Base-by-base conservation (phyloP, 202 grass and related monocot genomes). In the Musa balbisiana region DNA sequence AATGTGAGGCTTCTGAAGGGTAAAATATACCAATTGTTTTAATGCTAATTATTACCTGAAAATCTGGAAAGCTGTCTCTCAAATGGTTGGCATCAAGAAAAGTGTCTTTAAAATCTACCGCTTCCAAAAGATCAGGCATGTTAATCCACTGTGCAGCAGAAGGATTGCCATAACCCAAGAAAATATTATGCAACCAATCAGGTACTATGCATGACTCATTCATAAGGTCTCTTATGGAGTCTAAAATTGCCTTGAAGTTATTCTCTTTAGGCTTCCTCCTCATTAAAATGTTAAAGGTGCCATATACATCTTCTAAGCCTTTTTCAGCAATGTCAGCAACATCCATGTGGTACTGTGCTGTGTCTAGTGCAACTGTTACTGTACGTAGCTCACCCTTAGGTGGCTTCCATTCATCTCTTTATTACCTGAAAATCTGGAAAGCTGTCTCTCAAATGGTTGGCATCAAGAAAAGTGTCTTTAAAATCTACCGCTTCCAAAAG, bases 181-280 rank as follows among this genome's bases (percentile, higher is more conserved):
- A 99, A 79, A 94, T 92, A 63, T 99, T 99, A 81, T 99, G 95
- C 84, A 99, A 73, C 95, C 95, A 99, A 54, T 94, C 95, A 80
- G 95, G 95, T 84, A 99, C 95, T 76, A 94, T 85, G 79, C 95
- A 99, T 53, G 95, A 92, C 80, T 99, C 95, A 80, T 99, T 99
- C 95, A 99, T 99, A 75, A 99, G 83, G 86, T 99, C 95, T 69
- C 95, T 89, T 85, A 99, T 99, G 62, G 91, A 99, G 76, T 99
- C 95, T 64, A 99, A 87, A 78, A 99, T 99, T 62, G 95, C 95
- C 84, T 99, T 99, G 73, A 99, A 99, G 79, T 99, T 99, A 83
- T 99, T 99, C 67, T 99, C 95, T 82, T 99, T 99, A 26, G 95
- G 95, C 79, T 99, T 99, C 75, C 95, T 90, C 79, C 95, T 91